These are phyloP conservation scores for Epichloe brachyelytri DNA, from an alignment of 2,329 filamentous ascomycete species.

Conservation along the genomic window DNA sequence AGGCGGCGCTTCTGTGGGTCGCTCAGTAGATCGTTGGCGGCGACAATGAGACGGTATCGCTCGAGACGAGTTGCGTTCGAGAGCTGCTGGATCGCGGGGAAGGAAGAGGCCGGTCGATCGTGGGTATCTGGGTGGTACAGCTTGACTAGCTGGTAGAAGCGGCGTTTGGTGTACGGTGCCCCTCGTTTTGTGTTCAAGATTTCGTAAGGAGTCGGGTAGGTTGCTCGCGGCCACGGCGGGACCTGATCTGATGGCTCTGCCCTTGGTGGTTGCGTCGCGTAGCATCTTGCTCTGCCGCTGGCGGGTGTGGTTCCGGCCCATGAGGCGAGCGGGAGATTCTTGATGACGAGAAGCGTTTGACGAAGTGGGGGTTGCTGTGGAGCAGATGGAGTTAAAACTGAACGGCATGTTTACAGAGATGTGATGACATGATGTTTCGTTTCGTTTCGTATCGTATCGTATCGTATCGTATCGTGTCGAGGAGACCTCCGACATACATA, in stretches of 20 bases:
- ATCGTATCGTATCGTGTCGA: no score
- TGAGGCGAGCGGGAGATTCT: not conserved
- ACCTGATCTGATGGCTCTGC: not conserved
- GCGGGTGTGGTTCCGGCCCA: not conserved
- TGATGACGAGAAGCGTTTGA: not conserved
- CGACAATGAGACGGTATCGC: constrained; percentile 77
- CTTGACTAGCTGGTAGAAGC: constrained; percentile 87
- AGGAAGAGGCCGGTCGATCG: constrained; percentile 9
- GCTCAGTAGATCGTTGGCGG: constrained; percentile 78
- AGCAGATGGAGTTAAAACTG: not conserved
- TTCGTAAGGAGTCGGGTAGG: constrained; percentile 72
- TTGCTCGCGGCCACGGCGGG: constrained; percentile 32
- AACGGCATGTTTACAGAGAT: not conserved
- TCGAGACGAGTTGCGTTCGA: constrained; percentile 59
- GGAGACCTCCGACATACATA: no score
- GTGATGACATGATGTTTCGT: no score
- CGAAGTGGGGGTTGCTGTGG: not conserved
- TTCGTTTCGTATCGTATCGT: no score
- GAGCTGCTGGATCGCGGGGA: not conserved
- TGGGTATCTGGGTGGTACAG: constrained; percentile 81
- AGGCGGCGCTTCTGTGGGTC: constrained; percentile 64
- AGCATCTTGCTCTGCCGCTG: not conserved
- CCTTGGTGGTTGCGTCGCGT: not conserved
- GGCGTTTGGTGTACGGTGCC: constrained; percentile 65
- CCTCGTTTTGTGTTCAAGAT: constrained; percentile 52